These are phyloP conservation scores for Clonostachys chloroleuca DNA, from an alignment of 2,329 filamentous ascomycete genomes.

Conservation along the genomic window DNA sequence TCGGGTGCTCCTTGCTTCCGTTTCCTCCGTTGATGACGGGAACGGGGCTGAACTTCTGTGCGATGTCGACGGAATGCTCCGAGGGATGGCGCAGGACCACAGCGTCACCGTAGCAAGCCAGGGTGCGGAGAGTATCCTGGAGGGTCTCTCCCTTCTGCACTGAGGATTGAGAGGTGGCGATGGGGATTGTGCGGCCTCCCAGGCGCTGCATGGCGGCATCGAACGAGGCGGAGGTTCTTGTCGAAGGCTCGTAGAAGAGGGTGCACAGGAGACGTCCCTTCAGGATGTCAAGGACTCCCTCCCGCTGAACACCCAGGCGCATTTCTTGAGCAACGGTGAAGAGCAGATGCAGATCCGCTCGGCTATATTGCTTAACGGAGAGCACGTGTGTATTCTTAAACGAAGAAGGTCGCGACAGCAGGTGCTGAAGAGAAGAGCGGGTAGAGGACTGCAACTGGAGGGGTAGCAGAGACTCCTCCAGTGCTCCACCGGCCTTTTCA, in stretches of 20 bases:
- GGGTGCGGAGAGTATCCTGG: conserved; percentile 87
- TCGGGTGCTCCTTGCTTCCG: conserved; percentile 92
- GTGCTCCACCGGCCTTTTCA: conserved; percentile 12
- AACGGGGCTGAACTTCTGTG: conserved; percentile 81
- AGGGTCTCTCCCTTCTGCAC: conserved; percentile 93
- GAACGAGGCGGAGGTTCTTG: conserved; percentile 90
- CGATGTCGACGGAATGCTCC: conserved; percentile 73
- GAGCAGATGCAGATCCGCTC: conserved; percentile 83
- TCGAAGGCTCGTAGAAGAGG: conserved; percentile 97
- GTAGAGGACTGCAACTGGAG: conserved; percentile 44
- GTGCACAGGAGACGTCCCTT: conserved; percentile 83
- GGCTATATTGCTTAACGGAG: conserved; percentile 86
- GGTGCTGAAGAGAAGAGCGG: conserved; percentile 61
- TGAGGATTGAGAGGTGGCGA: conserved; percentile 80
- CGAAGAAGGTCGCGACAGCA: conserved; percentile 69
- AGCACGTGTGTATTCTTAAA: conserved; percentile 90
- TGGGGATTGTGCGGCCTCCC: conserved; percentile 78
- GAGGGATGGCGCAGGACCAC: conserved; percentile 94
- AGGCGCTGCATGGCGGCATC: conserved; percentile 98
- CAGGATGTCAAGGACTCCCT: conserved; percentile 83
- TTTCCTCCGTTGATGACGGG: conserved; percentile 98
- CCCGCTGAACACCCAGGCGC: conserved; percentile 88
- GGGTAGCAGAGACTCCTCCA: conserved; percentile 41
- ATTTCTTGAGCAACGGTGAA: conserved; percentile 98
- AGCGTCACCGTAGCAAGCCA: conserved; percentile 91